A percentile compares a stretch with the other conserved stretches of the same genome.
phyloP scores from a whole-genome alignment of 805 yeast genomes.

The Schwanniomyces vanrijiae region DNA sequence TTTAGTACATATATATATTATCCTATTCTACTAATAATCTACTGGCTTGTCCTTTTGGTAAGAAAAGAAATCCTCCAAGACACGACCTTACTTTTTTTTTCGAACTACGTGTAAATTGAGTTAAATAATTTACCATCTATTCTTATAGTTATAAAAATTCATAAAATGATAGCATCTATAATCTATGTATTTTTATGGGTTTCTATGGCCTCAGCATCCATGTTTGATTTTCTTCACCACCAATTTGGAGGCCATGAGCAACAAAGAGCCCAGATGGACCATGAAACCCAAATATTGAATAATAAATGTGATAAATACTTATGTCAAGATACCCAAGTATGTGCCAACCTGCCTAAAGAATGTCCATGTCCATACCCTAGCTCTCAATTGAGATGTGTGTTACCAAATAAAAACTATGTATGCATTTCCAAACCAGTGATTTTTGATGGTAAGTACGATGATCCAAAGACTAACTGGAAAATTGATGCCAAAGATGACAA shows the following conservation, averaged over 20 bases:
- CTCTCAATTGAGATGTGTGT: constrained; percentile 76
- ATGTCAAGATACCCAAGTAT: constrained; percentile 79
- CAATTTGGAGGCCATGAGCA: constrained; percentile 23
- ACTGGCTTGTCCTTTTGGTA: neutral
- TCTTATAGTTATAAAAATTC: too few species aligned
- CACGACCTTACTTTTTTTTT: neutral
- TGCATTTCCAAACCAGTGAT: constrained; percentile 84
- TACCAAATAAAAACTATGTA: constrained; percentile 68
- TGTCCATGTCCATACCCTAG: constrained; percentile 93
- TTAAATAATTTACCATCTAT: neutral
- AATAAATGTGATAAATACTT: constrained; percentile 61
- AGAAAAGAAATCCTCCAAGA: neutral
- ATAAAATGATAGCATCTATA: neutral
- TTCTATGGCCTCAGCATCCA: constrained; percentile 23
- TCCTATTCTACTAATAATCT: too few species aligned
- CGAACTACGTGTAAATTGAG: neutral
- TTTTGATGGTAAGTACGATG: constrained; percentile 28
- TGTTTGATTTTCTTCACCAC: constrained; percentile 36
- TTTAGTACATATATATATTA: too few species aligned
- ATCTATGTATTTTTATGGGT: neutral
- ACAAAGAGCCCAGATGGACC: constrained; percentile 32
- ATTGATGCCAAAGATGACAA: constrained; percentile 52
- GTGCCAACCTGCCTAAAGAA: constrained; percentile 66
- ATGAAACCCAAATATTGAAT: constrained; percentile 38
- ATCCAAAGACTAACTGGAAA: constrained; percentile 45